A percentile compares a stretch with the other conserved stretches of the same genome.
These are phyloP conservation scores for Ustilago shanxiensis DNA, from an alignment of 1,284 basidiomycete species.

Conservation along the genomic window DNA sequence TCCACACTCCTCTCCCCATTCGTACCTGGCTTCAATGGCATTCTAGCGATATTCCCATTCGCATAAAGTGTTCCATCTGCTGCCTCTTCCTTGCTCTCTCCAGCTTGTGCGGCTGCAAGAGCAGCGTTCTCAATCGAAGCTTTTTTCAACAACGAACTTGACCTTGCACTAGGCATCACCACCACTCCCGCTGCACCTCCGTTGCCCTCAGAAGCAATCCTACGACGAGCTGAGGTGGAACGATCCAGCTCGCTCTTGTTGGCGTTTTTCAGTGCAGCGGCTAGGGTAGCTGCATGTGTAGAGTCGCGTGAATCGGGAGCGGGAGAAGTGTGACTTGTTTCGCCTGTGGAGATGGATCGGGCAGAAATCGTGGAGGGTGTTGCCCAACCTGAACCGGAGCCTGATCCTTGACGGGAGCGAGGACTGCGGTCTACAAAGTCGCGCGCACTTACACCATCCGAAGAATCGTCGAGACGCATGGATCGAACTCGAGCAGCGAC, in stretches of 20 bases:
- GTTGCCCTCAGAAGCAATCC: not conserved
- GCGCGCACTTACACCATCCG: not conserved
- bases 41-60: constrained; percentile 43
- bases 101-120: not conserved
- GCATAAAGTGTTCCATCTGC: constrained; percentile 17
- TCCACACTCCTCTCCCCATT: constrained; percentile 8
- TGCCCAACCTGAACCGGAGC: constrained; percentile 35
- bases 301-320: constrained; percentile 16
- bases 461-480: constrained; percentile 13
- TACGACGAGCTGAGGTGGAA: constrained; percentile 1
- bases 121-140: not conserved
- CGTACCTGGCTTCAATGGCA: constrained; percentile 18
- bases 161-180: constrained; percentile 6
- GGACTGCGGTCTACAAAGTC: constrained; percentile 14
- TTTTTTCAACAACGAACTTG: constrained; percentile 21
- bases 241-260: constrained; percentile 15
- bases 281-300: constrained; percentile 11
- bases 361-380: constrained; percentile 40
- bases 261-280: constrained; percentile 17
- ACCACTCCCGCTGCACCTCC: not conserved
- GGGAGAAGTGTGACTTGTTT: constrained; percentile 33
- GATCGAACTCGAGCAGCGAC: constrained; percentile 13
- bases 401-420: constrained; percentile 20
- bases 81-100: not conserved
- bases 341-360: constrained; percentile 31